A percentile compares a stretch with the other conserved stretches of the same genome.
These are phyloP conservation scores for Raffaelea arxii DNA, from an alignment of 2,329 filamentous ascomycete genomes.

Conservation along the genomic window DNA sequence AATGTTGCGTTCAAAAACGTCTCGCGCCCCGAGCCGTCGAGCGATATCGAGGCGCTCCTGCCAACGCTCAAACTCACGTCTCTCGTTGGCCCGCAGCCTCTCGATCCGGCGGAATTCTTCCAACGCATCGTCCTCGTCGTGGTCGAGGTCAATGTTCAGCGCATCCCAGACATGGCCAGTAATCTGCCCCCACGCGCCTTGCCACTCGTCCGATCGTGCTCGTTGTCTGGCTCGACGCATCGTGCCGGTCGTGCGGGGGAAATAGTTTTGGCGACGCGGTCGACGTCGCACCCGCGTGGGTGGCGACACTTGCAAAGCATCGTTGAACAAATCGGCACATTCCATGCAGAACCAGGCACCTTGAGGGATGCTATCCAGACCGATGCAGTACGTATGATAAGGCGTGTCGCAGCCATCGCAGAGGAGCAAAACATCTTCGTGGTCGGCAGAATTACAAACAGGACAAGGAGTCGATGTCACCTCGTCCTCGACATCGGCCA, in stretches of 20 bases:
- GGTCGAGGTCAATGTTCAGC: slow-evolving; percentile 69
- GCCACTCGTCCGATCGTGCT: slow-evolving; percentile 75
- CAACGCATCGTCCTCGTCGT: slow-evolving; percentile 61
- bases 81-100: slow-evolving; percentile 40
- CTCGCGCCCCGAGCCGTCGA: slow-evolving; percentile 63
- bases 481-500: slow-evolving; percentile 64
- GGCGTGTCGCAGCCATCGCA: slow-evolving; percentile 86
- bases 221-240: slow-evolving; percentile 46
- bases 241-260: slow-evolving; percentile 47
- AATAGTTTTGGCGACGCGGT: slow-evolving; percentile 24
- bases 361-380: slow-evolving; percentile 63
- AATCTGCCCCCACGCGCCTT: slow-evolving; percentile 69
- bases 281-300: background rate
- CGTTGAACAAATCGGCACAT: slow-evolving; percentile 49
- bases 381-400: slow-evolving; percentile 88
- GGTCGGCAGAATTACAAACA: slow-evolving; percentile 70
- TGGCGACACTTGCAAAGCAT: slow-evolving; percentile 20
- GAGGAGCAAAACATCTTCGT: slow-evolving; percentile 76
- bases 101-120: slow-evolving; percentile 45
- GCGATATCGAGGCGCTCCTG: slow-evolving; percentile 77
- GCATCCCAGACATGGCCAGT: slow-evolving; percentile 54
- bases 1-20: slow-evolving; percentile 58
- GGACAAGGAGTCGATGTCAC: slow-evolving; percentile 67
- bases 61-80: slow-evolving; percentile 61
- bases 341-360: slow-evolving; percentile 88